Evolutionary conservation across 2,329 filamentous ascomycete genomes (phyloP).

Genomic region (Talaromyces sp.): DNA sequence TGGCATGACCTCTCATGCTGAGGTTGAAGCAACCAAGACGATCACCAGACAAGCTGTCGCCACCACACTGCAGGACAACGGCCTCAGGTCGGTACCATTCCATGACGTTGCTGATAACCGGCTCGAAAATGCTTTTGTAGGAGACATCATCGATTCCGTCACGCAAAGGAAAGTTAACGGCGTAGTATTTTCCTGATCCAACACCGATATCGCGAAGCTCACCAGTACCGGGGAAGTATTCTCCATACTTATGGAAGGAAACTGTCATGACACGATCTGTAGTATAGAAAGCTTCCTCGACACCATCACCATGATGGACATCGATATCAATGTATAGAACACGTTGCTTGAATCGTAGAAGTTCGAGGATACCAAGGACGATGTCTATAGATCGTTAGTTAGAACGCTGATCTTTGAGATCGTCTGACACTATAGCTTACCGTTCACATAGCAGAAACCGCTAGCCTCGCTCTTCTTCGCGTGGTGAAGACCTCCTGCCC

Average conservation of each 20-base stretch:
- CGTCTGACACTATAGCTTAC: conserved; percentile 25
- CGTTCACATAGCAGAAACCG: conserved; percentile 98
- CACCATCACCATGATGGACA: conserved; percentile 65
- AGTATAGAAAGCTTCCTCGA: conserved; percentile 69
- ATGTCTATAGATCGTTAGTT: conserved; percentile 51
- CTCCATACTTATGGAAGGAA: conserved; percentile 70
- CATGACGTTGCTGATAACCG: conserved; percentile 65
- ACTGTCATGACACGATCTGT: conserved; percentile 70
- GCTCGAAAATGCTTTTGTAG: conserved; percentile 67
- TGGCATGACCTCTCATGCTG: conserved; percentile 67
- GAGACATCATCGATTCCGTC: conserved; percentile 67
- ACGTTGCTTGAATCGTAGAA: conserved; percentile 61
- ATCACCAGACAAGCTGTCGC: conserved; percentile 65
- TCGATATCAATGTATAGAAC: conserved; percentile 67
- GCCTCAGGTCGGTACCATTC: conserved; percentile 66
- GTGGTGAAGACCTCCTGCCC: conserved; percentile 95
- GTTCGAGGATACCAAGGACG: conserved; percentile 63
- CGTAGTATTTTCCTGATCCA: conserved; percentile 64
- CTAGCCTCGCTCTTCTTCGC: conserved; percentile 93
- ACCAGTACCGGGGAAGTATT: conserved; percentile 69
- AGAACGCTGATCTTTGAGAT: neutral
- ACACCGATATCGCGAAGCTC: conserved; percentile 67
- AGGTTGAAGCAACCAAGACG: conserved; percentile 67
- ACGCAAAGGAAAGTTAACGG: conserved; percentile 66
- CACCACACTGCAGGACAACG: conserved; percentile 66